These are phyloP conservation scores for Lachnellula occidentalis DNA, from an alignment of 2,329 filamentous ascomycete genomes.

Conservation along the genomic window DNA sequence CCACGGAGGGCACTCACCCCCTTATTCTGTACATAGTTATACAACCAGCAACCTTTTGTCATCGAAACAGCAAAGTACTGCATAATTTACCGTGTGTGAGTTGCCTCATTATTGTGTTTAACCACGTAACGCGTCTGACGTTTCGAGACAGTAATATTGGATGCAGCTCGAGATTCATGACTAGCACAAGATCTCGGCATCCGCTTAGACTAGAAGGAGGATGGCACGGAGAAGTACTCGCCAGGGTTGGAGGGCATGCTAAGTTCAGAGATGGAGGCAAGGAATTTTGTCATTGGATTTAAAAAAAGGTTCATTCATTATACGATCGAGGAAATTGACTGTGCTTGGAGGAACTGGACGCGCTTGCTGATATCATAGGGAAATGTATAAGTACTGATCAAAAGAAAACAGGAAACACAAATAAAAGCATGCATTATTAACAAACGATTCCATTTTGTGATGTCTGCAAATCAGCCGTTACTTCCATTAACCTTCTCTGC, in stretches of 20 bases:
- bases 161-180: too few relatives aligned
- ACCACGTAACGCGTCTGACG: too few relatives aligned
- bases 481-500: constrained; percentile 6
- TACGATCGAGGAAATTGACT: neutral
- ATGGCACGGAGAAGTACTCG: neutral
- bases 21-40: too few relatives aligned
- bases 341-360: neutral
- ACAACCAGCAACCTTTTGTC: too few relatives aligned
- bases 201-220: neutral
- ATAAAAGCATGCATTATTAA: neutral
- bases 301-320: neutral
- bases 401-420: neutral
- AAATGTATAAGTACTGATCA: neutral
- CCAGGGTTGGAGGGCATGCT: neutral
- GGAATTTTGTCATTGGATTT: neutral
- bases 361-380: neutral
- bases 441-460: neutral
- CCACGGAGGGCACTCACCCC: too few relatives aligned
- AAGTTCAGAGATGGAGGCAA: neutral
- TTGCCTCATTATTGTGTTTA: too few relatives aligned
- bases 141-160: too few relatives aligned
- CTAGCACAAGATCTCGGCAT: too few relatives aligned
- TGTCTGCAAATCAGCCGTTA: constrained; percentile 2
- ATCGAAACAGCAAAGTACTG: too few relatives aligned
- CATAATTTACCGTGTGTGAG: too few relatives aligned